Evolutionary conservation across 2,329 filamentous ascomycete species (phyloP).

Genomic region (Cordyceps militaris): DNA sequence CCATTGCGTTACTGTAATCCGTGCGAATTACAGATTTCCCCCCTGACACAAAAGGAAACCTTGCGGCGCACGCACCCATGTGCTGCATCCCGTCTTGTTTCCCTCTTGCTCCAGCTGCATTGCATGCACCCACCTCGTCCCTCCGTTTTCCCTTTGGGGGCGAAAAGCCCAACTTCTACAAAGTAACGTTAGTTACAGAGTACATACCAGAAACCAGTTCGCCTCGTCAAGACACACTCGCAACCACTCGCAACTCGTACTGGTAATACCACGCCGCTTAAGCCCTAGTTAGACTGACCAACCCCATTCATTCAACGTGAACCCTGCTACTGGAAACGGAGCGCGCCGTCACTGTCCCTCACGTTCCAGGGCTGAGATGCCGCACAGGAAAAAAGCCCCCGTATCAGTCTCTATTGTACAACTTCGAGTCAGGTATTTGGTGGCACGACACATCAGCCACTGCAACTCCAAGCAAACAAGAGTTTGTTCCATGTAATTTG

Average conservation of each 20-base stretch:
- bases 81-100: background rate
- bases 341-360: background rate
- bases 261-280: background rate
- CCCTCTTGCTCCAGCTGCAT: background rate
- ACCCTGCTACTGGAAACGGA: background rate
- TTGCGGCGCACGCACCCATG: background rate
- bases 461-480: background rate
- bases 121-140: background rate
- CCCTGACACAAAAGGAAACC: conserved; percentile 7
- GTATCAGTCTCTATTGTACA: background rate
- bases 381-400: background rate
- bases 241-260: background rate
- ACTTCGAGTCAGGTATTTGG: background rate
- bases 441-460: background rate
- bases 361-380: background rate
- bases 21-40: too few species aligned
- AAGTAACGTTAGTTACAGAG: too few species aligned
- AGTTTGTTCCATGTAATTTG: background rate
- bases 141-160: background rate
- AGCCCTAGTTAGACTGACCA: background rate
- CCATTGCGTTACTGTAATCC: background rate
- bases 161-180: background rate
- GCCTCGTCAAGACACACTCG: background rate
- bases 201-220: background rate
- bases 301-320: background rate